Conservation (phyloP, 1,284 basidiomycete genomes). For the Tetrapyrgos nigripes region DNA sequence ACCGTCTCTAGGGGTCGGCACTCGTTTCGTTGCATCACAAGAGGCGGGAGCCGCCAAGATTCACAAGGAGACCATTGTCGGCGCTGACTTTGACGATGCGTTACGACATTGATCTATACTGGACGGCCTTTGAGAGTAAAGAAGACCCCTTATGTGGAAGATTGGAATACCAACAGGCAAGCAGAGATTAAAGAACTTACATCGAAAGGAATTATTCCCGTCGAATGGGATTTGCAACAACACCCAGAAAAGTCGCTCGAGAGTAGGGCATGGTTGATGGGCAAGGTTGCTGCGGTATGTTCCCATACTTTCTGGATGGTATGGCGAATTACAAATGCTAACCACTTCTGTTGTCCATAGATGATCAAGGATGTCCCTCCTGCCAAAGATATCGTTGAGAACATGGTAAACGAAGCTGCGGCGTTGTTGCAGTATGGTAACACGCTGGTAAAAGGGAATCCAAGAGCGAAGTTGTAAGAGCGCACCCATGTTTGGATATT, state of each 20-base stretch:
- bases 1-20: slow-evolving; percentile 65
- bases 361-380: slow-evolving; percentile 65
- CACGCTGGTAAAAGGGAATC: slow-evolving; percentile 41
- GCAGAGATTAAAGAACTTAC: slow-evolving; percentile 81
- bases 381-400: slow-evolving; percentile 71
- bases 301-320: background rate
- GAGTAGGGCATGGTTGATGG: slow-evolving; percentile 23
- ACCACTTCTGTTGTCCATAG: slow-evolving; percentile 1
- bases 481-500: too few species aligned
- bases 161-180: slow-evolving; percentile 76
- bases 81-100: slow-evolving; percentile 72
- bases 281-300: slow-evolving; percentile 23
- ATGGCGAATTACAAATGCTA: background rate
- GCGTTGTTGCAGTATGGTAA: slow-evolving; percentile 45
- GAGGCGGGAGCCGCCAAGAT: slow-evolving; percentile 84
- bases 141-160: slow-evolving; percentile 81
- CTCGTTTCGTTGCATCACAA: slow-evolving; percentile 84
- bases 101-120: slow-evolving; percentile 85
- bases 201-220: slow-evolving; percentile 78
- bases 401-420: slow-evolving; percentile 66
- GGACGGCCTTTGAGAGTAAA: slow-evolving; percentile 88
- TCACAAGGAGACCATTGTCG: slow-evolving; percentile 81
- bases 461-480: slow-evolving; percentile 28
- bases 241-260: slow-evolving; percentile 72
- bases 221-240: slow-evolving; percentile 71